Evolutionary conservation across 768 basidiomycete genomes (phyloP).

Genomic region (Boletellus ananiceps): DNA sequence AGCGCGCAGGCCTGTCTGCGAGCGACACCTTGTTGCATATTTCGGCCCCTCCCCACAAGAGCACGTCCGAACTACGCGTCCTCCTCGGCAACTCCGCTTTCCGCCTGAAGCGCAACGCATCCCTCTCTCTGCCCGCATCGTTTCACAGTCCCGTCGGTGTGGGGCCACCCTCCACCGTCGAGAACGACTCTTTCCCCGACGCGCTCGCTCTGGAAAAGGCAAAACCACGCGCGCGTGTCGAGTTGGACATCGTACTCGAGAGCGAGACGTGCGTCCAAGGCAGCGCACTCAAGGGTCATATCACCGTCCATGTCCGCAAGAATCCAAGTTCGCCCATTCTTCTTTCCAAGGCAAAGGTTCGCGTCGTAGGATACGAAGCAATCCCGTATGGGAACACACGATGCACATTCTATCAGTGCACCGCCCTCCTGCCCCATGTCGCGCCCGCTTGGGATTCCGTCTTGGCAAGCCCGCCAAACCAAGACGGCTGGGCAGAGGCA

Average conservation of each 20-base stretch:
- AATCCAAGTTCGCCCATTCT: conserved; percentile 47
- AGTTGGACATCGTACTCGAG: conserved; percentile 76
- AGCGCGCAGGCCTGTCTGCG: conserved; percentile 35
- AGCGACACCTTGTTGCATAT: conserved; percentile 51
- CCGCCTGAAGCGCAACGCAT: conserved; percentile 51
- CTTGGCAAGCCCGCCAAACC: conserved; percentile 44
- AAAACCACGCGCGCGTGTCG: conserved; percentile 67
- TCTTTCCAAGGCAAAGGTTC: conserved; percentile 70
- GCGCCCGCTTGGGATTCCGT: conserved; percentile 42
- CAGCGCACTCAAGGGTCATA: conserved; percentile 59
- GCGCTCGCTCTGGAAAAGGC: conserved; percentile 63
- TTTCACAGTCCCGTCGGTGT: conserved; percentile 7
- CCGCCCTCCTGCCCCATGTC: conserved; percentile 47
- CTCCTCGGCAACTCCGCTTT: conserved; percentile 61
- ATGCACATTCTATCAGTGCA: conserved; percentile 80
- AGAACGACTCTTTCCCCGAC: conserved; percentile 15
- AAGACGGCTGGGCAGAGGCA: conserved; percentile 59
- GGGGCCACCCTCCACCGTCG: neutral
- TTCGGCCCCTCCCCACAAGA: conserved; percentile 45
- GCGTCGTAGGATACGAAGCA: conserved; percentile 83
- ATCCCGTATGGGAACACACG: conserved; percentile 52
- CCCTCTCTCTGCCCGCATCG: conserved; percentile 33
- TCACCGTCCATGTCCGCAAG: conserved; percentile 61
- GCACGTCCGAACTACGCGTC: conserved; percentile 52
- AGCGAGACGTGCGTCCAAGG: conserved; percentile 78